Conservation (phyloP, 2,329 filamentous ascomycete species). For the Ramularia collo-cygni region DNA sequence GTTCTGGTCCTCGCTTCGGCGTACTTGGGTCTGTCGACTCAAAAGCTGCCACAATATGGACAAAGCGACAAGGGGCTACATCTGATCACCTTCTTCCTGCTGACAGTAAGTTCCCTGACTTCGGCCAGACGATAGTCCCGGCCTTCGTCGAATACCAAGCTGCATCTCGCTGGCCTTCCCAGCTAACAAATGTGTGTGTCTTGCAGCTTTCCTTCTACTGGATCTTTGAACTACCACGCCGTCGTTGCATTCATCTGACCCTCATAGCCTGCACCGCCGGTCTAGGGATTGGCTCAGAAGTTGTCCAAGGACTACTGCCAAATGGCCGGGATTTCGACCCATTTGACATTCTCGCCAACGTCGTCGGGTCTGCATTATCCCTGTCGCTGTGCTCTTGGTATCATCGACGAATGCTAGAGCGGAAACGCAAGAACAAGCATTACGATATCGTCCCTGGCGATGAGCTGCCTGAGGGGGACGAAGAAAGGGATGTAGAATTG, state of each 20-base stretch:
- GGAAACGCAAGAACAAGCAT: conserved; percentile 65
- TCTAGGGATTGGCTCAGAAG: conserved; percentile 67
- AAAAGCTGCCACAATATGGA: conserved; percentile 56
- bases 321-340: conserved; percentile 59
- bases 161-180: too few species aligned
- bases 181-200: too few species aligned
- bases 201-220: conserved; percentile 67
- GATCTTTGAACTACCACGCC: conserved; percentile 85
- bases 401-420: conserved; percentile 89
- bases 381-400: conserved; percentile 80
- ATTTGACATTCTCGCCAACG: conserved; percentile 81
- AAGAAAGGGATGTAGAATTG: conserved; percentile 64
- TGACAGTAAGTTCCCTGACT: conserved; percentile 53
- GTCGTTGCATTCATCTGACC: conserved; percentile 77
- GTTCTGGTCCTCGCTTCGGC: conserved; percentile 62
- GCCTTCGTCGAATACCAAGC: too few species aligned
- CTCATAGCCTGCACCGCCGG: conserved; percentile 68
- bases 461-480: conserved; percentile 41
- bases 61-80: conserved; percentile 79
- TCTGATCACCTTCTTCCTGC: conserved; percentile 77
- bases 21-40: conserved; percentile 68
- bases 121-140: background rate
- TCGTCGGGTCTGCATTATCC: conserved; percentile 67
- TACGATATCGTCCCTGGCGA: conserved; percentile 64
- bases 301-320: conserved; percentile 66